Evolutionary conservation across 1,284 basidiomycete species (phyloP), one percentile per base, ranked within the genome.

Genomic region (Earliella scabrosa): DNA sequence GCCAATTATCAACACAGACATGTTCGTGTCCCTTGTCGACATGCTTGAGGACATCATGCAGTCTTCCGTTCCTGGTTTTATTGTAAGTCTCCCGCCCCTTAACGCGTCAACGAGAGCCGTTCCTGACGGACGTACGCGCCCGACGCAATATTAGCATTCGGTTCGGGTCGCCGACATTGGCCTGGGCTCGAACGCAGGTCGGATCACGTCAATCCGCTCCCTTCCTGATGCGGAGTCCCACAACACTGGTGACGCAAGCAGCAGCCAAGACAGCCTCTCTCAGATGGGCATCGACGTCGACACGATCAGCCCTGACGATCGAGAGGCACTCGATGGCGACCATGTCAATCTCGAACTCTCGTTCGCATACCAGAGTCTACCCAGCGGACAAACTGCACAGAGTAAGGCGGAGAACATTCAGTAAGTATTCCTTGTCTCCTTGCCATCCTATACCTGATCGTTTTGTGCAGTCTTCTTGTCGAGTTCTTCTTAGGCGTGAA

Each of bases 281-380:
- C 55, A 58, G 2, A 56, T 67, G 39, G 57, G 63, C 11, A 52
- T 64, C 39, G 56, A 63, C 41, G 47, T 61, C 1, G 56, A 62
- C 11, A 49, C 53, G 2, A 54, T 71, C 36, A 58, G 59, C 16
- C 58, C 62, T 2, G 63, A 66, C 34, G 65, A 68, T 16, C 53
- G 61, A 20, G 67, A 71, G 4, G 66, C 64, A 4, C 59, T 71
- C 2, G 60, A 63, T 36, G 69, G 64, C 5, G 70, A 72, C 38
- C 69, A 73, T 35, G 63, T 73, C 53, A 93, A 94, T 72, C 79
- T 92, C 63, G 92, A 95, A 71, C 73, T 92, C 23, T 85, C 86
- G 0, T 82, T 94, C 60, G 83, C 85, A 6, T 95, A 93, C 71
- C 82, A 85, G 32, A 88, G 90, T 0, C 72, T 82, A 16, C 85